These are phyloP conservation scores for Chenopodium suecicum DNA, from an alignment of 148 eudicot species.

Conservation along the genomic window DNA sequence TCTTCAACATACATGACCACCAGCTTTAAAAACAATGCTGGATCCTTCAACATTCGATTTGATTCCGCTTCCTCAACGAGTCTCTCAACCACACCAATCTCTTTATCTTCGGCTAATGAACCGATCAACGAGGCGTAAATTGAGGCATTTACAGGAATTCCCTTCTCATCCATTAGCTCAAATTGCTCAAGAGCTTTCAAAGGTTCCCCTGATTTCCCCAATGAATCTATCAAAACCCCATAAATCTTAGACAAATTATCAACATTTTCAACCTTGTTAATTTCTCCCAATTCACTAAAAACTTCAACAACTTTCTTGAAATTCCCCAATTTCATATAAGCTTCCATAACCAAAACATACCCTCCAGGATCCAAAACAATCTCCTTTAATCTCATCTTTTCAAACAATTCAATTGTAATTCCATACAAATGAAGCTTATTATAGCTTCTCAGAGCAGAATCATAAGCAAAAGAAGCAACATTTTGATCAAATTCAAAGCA, in stretches of 20 bases:
- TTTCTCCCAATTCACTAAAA: slow-evolving; percentile 50
- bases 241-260: slow-evolving; percentile 39
- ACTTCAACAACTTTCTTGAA: slow-evolving; percentile 45
- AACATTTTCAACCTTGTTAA: slow-evolving; percentile 20
- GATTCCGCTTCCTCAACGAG: slow-evolving; percentile 60
- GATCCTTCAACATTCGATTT: slow-evolving; percentile 73
- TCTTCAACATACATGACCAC: slow-evolving; percentile 67
- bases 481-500: slow-evolving; percentile 35
- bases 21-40: slow-evolving; percentile 64
- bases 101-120: slow-evolving; percentile 46
- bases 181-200: slow-evolving; percentile 60
- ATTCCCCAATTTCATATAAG: slow-evolving; percentile 50
- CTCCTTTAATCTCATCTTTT: slow-evolving; percentile 39
- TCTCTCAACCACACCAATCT: slow-evolving; percentile 48
- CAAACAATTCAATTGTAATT: slow-evolving; percentile 45
- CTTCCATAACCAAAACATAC: slow-evolving; percentile 64
- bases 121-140: slow-evolving; percentile 62
- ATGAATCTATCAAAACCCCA: slow-evolving; percentile 50
- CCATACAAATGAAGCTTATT: slow-evolving; percentile 92
- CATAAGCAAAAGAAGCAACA: slow-evolving; percentile 41
- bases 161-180: slow-evolving; percentile 54
- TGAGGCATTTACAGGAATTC: slow-evolving; percentile 36
- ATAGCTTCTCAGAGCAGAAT: slow-evolving; percentile 60
- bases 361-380: slow-evolving; percentile 48
- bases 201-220: slow-evolving; percentile 56